phyloP scores from a whole-genome alignment of 176 grass and related monocot species.

The Carex parvula region DNA sequence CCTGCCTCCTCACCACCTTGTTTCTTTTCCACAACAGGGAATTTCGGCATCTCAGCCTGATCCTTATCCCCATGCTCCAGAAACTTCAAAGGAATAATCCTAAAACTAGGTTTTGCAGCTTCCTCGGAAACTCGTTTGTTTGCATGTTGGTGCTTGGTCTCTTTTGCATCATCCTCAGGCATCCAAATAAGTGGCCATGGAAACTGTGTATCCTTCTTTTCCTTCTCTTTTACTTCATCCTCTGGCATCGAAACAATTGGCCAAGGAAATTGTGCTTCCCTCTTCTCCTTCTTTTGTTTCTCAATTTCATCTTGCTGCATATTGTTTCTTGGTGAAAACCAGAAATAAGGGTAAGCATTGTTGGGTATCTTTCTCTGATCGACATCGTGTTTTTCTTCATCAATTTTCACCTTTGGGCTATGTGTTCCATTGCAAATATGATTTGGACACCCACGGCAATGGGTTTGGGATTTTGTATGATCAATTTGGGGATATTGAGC shows the following conservation, averaged over 20 bases:
- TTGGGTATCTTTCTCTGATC: constrained; percentile 38
- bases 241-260: constrained; percentile 63
- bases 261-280: constrained; percentile 38
- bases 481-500: constrained; percentile 40
- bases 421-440: constrained; percentile 44
- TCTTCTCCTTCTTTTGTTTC: constrained; percentile 9
- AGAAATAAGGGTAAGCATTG: constrained; percentile 32
- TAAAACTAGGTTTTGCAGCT: constrained; percentile 44
- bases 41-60: constrained; percentile 20
- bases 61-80: constrained; percentile 44
- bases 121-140: constrained; percentile 33
- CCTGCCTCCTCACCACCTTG: not conserved
- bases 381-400: constrained; percentile 48
- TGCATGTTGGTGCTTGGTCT: constrained; percentile 31
- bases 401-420: constrained; percentile 45
- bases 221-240: constrained; percentile 38
- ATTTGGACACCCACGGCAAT: constrained; percentile 67
- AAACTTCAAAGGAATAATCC: constrained; percentile 70
- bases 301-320: constrained; percentile 28
- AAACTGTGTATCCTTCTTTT: constrained; percentile 27
- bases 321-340: constrained; percentile 30
- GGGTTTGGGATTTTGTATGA: constrained; percentile 31
- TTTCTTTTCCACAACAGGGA: constrained; percentile 23
- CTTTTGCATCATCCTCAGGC: constrained; percentile 42
- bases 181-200: constrained; percentile 72